Evolutionary conservation across 768 basidiomycete genomes (phyloP).

Genomic region (Pleurotus tuber-regium): DNA sequence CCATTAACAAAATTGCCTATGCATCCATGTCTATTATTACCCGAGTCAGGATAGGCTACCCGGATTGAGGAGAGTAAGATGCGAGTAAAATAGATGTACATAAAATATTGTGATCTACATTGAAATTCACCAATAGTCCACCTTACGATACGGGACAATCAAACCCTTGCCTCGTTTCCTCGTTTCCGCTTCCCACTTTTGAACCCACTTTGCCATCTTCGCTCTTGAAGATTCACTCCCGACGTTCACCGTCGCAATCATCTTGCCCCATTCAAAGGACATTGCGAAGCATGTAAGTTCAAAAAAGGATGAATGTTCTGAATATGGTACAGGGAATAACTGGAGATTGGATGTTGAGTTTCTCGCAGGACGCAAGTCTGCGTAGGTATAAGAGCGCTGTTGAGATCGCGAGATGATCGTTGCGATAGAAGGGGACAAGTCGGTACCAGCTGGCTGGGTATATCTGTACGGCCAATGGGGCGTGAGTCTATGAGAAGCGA

Average conservation of each 20-base stretch:
- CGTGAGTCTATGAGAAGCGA: constrained; percentile 6
- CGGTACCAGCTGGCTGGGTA: constrained; percentile 60
- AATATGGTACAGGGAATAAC: constrained; percentile 86
- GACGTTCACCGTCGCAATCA: constrained; percentile 96
- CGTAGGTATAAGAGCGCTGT: constrained; percentile 63
- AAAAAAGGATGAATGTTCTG: constrained; percentile 94
- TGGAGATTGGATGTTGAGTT: constrained; percentile 70
- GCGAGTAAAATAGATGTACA: no score
- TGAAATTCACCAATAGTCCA: constrained; percentile 51
- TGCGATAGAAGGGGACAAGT: constrained; percentile 61
- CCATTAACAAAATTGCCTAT: constrained; percentile 25
- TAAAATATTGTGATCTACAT: no score
- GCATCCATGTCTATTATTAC: constrained; percentile 26
- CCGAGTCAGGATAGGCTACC: no score
- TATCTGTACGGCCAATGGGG: constrained; percentile 40
- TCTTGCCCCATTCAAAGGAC: constrained; percentile 79
- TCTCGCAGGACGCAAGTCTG: constrained; percentile 63
- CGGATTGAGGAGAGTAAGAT: no score
- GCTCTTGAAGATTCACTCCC: constrained; percentile 67
- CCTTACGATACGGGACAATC: constrained; percentile 38
- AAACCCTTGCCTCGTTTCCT: constrained; percentile 43
- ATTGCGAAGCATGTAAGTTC: constrained; percentile 95
- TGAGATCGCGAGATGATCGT: constrained; percentile 69
- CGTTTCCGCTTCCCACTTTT: constrained; percentile 84
- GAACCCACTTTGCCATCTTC: constrained; percentile 90